Base-by-base conservation (phyloP, 2,329 filamentous ascomycete genomes). In the Didymella glomerata region DNA sequence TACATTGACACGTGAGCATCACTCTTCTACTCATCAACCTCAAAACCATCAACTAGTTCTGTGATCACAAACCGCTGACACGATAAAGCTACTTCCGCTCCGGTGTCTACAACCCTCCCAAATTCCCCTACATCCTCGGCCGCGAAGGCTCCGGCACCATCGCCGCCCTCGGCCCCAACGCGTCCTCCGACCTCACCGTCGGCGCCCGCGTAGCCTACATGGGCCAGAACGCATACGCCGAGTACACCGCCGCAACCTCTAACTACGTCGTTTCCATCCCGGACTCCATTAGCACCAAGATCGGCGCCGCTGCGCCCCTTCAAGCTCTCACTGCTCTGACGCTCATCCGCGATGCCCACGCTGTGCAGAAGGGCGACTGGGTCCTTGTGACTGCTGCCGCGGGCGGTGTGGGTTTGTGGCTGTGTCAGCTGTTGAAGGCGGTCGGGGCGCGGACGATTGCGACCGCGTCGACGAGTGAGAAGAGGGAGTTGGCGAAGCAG, bases 291-390 rank as follows among this genome's bases (percentile, higher is more conserved):
- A 71, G 81, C 2, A 83, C 85, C 1, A 85, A 90, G 46, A 79
- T 85, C 6, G 90, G 87, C 8, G 88, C 89, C 34, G 91, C 91
- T 0, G 81, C 85, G 0, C 78, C 92, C n/a, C 80, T 96, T 10
- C 93, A 96, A 75, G 93, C 91, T 1, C 81, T 97, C 36, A 97
- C 93, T 2, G 92, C 92, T 0, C 82, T 95, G 67, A 91, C 91
- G 0, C 83, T 97, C 28, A 86, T 92, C 59, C 86, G 89, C 56
- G 92, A 96, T 75, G 86, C 90, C 4, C 83, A 90, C 64, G 71
- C 82, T 0, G 91, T 94, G 7, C 82, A 92, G 74, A 83, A 86
- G 65, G 91, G 89, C 1, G 91, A 96, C 67, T 95, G 90, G 88
- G 84, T 92, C 0, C 85, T 97, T 2, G 87, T 97, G 16, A 92